Evolutionary conservation across 495 filamentous ascomycete species (phyloP).

Genomic region (Aspergillus campestris): DNA sequence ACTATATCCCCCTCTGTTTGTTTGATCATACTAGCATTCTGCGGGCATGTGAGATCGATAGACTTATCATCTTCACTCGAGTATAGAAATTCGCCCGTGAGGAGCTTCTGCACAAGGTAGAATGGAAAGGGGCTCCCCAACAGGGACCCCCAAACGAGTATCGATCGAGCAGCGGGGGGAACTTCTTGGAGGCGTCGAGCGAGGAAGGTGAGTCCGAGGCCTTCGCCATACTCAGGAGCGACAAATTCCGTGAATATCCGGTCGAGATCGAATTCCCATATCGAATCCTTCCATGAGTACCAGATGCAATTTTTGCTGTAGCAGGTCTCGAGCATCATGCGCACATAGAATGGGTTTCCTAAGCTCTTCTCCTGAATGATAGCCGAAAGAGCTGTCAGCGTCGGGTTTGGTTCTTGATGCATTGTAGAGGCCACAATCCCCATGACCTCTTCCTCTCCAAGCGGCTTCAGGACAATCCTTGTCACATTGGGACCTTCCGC

Average conservation of each 20-base stretch:
- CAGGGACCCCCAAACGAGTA: slow-evolving; percentile 79
- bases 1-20: slow-evolving; percentile 49
- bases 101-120: slow-evolving; percentile 63
- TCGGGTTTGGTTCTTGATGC: slow-evolving; percentile 33
- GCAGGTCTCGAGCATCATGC: slow-evolving; percentile 83
- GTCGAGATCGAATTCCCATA: slow-evolving; percentile 80
- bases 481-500: slow-evolving; percentile 44
- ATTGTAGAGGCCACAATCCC: slow-evolving; percentile 72
- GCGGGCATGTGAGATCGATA: slow-evolving; percentile 25
- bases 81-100: slow-evolving; percentile 58
- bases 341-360: slow-evolving; percentile 81
- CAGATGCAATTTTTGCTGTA: slow-evolving; percentile 79
- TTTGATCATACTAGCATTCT: slow-evolving; percentile 23
- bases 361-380: slow-evolving; percentile 74
- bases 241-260: slow-evolving; percentile 74
- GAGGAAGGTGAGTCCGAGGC: slow-evolving; percentile 74
- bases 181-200: slow-evolving; percentile 67
- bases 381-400: slow-evolving; percentile 42
- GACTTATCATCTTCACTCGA: slow-evolving; percentile 30
- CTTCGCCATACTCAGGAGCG: slow-evolving; percentile 63
- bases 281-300: slow-evolving; percentile 72
- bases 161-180: slow-evolving; percentile 58
- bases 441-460: slow-evolving; percentile 66
- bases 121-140: slow-evolving; percentile 76
- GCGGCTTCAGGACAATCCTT: slow-evolving; percentile 54